Conservation (phyloP, 495 filamentous ascomycete species). For the Polyplosphaeria fusca region DNA sequence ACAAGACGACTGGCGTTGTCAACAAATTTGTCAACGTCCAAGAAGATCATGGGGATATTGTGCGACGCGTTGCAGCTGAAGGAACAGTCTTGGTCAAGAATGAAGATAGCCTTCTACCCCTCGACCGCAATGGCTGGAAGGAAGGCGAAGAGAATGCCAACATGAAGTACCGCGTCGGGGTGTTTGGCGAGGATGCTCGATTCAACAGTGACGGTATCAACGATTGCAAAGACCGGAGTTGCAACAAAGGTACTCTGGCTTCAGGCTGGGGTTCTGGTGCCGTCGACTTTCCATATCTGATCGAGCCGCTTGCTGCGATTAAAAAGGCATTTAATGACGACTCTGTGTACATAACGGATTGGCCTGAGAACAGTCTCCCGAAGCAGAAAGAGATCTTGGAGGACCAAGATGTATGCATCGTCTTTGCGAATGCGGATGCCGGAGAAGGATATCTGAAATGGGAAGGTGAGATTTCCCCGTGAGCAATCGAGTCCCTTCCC, state of each 20-base stretch:
- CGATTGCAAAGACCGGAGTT: conserved; percentile 68
- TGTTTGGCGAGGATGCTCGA: conserved; percentile 85
- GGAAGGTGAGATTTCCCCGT: not conserved
- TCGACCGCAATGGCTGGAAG: conserved; percentile 53
- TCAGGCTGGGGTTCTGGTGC: conserved; percentile 90
- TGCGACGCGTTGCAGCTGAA: conserved; percentile 73
- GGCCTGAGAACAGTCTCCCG: conserved; percentile 56
- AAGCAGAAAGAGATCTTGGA: conserved; percentile 44
- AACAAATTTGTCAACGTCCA: conserved; percentile 76
- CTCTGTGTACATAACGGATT: conserved; percentile 58
- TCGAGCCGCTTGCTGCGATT: conserved; percentile 67
- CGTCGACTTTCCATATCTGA: conserved; percentile 80
- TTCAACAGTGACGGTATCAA: conserved; percentile 66
- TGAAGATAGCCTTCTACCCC: conserved; percentile 57
- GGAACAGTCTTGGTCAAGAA: conserved; percentile 88
- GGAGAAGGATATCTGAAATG: conserved; percentile 62
- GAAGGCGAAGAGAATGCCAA: conserved; percentile 35
- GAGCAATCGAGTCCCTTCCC: too few species aligned
- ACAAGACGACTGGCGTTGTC: conserved; percentile 58
- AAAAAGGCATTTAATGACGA: conserved; percentile 57
- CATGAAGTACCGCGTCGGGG: conserved; percentile 58
- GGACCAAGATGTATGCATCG: conserved; percentile 64
- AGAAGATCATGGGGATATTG: conserved; percentile 65
- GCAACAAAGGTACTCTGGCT: conserved; percentile 79
- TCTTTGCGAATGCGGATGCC: conserved; percentile 60